phyloP scores from a whole-genome alignment of 495 filamentous ascomycete species.

The Neurospora pannonica region DNA sequence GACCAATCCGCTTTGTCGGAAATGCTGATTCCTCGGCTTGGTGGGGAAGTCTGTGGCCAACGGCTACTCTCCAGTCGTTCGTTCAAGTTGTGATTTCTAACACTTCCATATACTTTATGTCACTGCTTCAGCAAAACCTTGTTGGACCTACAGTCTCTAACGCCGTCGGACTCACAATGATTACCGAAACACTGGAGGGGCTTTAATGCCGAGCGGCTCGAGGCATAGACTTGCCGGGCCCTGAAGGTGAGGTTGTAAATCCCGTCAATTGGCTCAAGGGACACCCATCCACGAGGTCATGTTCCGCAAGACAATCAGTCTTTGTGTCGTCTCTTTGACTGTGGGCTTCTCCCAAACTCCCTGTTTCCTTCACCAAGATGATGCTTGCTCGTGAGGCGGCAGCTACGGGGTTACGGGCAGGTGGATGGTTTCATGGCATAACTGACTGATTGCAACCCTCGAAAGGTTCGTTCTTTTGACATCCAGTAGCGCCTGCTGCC shows the following conservation, averaged over 20 bases:
- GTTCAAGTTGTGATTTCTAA: not conserved
- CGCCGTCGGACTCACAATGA: not conserved
- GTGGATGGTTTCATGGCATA: constrained; percentile 6
- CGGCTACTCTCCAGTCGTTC: not conserved
- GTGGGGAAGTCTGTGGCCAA: not conserved
- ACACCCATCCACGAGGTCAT: not conserved
- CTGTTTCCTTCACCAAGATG: not conserved
- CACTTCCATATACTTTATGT: not conserved
- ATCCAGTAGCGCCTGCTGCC: not conserved
- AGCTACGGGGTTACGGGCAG: not conserved
- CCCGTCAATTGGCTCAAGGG: not conserved
- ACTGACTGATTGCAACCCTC: constrained; percentile 6
- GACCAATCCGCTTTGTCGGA: not conserved
- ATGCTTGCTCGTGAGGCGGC: not conserved
- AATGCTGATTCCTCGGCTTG: not conserved
- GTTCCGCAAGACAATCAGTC: not conserved
- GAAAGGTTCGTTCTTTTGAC: not conserved
- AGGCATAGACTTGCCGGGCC: not conserved
- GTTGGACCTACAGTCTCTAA: not conserved
- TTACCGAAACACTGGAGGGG: not conserved
- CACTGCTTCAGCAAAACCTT: not conserved
- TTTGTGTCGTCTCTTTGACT: not conserved
- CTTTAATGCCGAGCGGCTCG: not conserved
- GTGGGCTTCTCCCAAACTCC: not conserved
- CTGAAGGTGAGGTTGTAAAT: not conserved